Conservation (phyloP, 2,329 filamentous ascomycete genomes). For the Arthroderma uncinatum region DNA sequence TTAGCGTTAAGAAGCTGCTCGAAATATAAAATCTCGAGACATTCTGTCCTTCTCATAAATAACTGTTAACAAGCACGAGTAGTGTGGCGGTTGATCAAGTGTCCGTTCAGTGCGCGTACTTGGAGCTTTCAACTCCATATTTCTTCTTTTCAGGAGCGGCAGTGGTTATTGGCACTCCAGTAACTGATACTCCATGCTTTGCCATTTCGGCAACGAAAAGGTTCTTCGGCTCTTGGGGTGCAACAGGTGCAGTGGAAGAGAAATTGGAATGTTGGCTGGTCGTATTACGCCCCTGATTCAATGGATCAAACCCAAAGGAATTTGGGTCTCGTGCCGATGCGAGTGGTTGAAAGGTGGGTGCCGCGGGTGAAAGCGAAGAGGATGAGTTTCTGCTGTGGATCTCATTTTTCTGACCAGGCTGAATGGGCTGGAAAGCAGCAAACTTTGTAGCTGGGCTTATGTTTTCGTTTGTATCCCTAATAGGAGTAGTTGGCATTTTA, state of each 20-base stretch:
- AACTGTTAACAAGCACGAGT: too few species aligned
- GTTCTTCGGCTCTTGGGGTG: not conserved
- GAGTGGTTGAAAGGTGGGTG: not conserved
- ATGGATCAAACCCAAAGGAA: not conserved
- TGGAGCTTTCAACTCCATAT: not conserved
- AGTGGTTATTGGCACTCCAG: not conserved
- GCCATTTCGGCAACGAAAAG: slow-evolving; percentile 8
- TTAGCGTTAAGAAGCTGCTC: not conserved
- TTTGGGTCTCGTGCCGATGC: not conserved
- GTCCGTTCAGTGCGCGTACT: not conserved
- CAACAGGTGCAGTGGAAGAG: not conserved
- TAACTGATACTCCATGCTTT: slow-evolving; percentile 8
- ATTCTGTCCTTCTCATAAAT: too few species aligned
- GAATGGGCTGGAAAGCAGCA: not conserved
- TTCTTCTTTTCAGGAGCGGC: not conserved
- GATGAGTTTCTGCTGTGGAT: not conserved
- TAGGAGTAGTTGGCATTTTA: not conserved
- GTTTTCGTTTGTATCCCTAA: not conserved
- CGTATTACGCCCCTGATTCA: not conserved
- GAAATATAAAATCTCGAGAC: not conserved
- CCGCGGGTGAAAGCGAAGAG: slow-evolving; percentile 1
- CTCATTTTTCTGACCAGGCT: not conserved
- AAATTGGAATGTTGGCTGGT: slow-evolving; percentile 1
- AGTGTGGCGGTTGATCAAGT: not conserved
- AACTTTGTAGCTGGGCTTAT: not conserved